A percentile compares a stretch with the other conserved stretches of the same genome.
Evolutionary conservation across 2,329 filamentous ascomycete species (phyloP).

Genomic region (Torrubiellomyces zombiae): DNA sequence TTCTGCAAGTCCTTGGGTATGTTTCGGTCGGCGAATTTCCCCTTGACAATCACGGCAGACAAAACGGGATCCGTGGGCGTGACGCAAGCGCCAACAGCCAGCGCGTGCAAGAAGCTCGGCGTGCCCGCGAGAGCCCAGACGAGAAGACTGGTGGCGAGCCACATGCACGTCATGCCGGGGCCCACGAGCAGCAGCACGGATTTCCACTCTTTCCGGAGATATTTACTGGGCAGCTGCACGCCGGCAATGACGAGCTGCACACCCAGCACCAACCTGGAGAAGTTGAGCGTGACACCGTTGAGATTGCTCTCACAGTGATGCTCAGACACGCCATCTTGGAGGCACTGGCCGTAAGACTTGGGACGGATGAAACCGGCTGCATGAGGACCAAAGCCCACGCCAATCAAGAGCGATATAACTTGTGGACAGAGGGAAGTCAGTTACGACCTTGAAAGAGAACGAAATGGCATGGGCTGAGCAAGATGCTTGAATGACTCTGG

Average conservation of each 20-base stretch:
- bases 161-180: conserved; percentile 76
- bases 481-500: too few relatives aligned
- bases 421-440: neutral
- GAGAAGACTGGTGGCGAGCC: conserved; percentile 63
- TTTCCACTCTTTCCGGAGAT: conserved; percentile 64
- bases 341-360: conserved; percentile 48
- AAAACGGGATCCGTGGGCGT: conserved; percentile 82
- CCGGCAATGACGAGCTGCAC: conserved; percentile 83
- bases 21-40: conserved; percentile 83
- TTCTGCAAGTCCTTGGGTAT: conserved; percentile 68
- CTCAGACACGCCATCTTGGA: conserved; percentile 6
- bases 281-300: conserved; percentile 62
- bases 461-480: too few relatives aligned
- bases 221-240: conserved; percentile 71
- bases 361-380: conserved; percentile 63
- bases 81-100: conserved; percentile 72
- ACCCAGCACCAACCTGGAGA: conserved; percentile 72
- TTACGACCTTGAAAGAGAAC: too few relatives aligned
- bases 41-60: conserved; percentile 82
- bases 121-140: conserved; percentile 62
- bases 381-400: conserved; percentile 62
- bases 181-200: conserved; percentile 59
- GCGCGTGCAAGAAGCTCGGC: conserved; percentile 57
- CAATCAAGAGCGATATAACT: conserved; percentile 69
- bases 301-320: conserved; percentile 33